A percentile compares a stretch with the other conserved stretches of the same genome.
Conservation (phyloP, 352 stramenopile species). For the Phytophthora citricola region DNA sequence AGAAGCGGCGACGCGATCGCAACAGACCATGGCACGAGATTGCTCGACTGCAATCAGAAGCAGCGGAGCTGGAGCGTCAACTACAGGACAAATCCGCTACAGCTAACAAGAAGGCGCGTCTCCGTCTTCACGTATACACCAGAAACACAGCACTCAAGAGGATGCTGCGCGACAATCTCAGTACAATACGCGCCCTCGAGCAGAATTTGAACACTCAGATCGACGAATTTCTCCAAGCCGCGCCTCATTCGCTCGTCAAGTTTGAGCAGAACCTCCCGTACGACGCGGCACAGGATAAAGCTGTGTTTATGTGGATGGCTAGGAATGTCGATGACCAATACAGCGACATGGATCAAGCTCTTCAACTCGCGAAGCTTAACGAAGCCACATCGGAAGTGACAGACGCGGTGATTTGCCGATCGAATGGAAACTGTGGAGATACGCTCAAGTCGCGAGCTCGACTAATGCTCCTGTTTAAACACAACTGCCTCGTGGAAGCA, state of each 20-base stretch:
- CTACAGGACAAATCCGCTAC: neutral
- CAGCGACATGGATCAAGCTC: neutral
- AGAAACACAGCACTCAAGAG: neutral
- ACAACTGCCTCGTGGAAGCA: neutral
- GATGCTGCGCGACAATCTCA: neutral
- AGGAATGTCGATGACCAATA: conserved; percentile 6
- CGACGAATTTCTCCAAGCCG: neutral
- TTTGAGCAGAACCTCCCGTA: neutral
- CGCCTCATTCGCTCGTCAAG: neutral
- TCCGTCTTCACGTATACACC: neutral
- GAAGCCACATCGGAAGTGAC: neutral
- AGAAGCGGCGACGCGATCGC: neutral
- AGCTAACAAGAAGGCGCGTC: neutral
- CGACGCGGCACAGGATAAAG: neutral
- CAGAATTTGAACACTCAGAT: conserved; percentile 7
- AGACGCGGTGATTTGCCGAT: neutral
- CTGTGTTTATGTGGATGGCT: neutral
- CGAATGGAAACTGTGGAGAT: neutral
- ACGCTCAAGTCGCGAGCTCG: neutral
- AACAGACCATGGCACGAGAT: conserved; percentile 6
- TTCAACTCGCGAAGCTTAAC: neutral
- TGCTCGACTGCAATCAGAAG: neutral
- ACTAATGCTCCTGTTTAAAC: neutral
- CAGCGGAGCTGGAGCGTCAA: neutral
- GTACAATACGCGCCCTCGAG: neutral